Evolutionary conservation across 306 rosid species (phyloP).

Genomic region (Vigna nakashimae): DNA sequence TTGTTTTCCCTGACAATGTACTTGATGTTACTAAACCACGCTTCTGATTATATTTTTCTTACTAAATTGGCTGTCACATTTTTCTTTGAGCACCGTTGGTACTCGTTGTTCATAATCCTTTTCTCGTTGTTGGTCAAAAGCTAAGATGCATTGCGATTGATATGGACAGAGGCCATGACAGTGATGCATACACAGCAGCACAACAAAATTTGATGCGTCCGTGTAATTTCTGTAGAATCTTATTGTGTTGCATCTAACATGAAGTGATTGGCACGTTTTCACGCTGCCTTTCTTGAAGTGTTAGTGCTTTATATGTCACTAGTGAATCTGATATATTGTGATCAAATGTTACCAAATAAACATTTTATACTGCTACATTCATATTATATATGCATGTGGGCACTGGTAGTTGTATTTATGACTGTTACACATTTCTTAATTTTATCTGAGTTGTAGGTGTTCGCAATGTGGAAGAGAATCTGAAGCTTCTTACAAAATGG

Average conservation of each 20-base stretch:
- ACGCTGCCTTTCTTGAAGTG: constrained; percentile 39
- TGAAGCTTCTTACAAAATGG: constrained; percentile 91
- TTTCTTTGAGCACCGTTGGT: constrained; percentile 16
- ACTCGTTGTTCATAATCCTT: constrained; percentile 37
- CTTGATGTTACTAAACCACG: not conserved
- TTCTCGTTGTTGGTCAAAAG: constrained; percentile 38
- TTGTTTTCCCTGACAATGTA: not conserved
- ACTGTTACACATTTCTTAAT: constrained; percentile 21
- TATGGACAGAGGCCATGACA: constrained; percentile 34
- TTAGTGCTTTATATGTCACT: constrained; percentile 31
- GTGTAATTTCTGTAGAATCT: constrained; percentile 27
- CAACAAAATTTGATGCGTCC: constrained; percentile 37
- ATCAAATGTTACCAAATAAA: constrained; percentile 28
- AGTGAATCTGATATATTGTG: constrained; percentile 18
- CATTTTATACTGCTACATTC: not conserved
- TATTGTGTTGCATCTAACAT: constrained; percentile 22
- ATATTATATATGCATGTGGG: constrained; percentile 6
- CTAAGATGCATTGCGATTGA: constrained; percentile 37
- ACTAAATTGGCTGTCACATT: constrained; percentile 10
- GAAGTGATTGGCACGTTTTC: constrained; percentile 33
- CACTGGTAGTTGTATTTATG: constrained; percentile 20
- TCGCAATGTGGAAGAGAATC: constrained; percentile 86
- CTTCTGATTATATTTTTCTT: constrained; percentile 25
- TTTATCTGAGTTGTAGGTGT: constrained; percentile 65
- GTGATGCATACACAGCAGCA: constrained; percentile 28